Evolutionary conservation across 1,139 yeast genomes (phyloP).

Genomic region (Diutina rugosa): DNA sequence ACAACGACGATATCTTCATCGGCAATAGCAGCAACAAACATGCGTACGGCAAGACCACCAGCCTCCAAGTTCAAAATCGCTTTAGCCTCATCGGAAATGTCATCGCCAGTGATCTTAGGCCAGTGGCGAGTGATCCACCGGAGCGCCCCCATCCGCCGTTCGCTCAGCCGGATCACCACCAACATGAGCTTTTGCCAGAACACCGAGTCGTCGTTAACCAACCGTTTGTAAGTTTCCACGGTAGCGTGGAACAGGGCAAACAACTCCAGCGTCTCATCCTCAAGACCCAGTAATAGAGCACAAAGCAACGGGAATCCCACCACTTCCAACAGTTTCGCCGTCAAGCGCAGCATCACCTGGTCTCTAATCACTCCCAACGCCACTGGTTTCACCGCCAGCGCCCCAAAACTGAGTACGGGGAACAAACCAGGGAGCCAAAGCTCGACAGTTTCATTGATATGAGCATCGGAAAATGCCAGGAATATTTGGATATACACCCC

Average conservation of each 20-base stretch:
- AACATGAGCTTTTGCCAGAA: conserved; percentile 82
- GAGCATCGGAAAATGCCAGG: conserved; percentile 38
- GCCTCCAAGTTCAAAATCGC: not conserved
- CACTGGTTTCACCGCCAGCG: conserved; percentile 70
- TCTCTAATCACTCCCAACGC: conserved; percentile 7
- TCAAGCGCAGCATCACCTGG: conserved; percentile 37
- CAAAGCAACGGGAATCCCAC: conserved; percentile 59
- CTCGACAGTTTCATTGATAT: conserved; percentile 37
- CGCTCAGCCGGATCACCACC: conserved; percentile 65
- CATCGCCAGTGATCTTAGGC: conserved; percentile 22
- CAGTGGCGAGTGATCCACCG: conserved; percentile 59
- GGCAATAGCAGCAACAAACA: conserved; percentile 55
- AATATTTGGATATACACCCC: conserved; percentile 66
- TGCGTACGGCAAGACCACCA: conserved; percentile 34
- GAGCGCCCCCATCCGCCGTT: conserved; percentile 71
- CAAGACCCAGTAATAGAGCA: conserved; percentile 75
- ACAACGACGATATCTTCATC: conserved; percentile 54
- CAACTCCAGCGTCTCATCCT: conserved; percentile 81
- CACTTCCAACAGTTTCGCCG: conserved; percentile 32
- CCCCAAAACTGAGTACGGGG: conserved; percentile 77
- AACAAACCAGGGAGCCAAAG: conserved; percentile 86
- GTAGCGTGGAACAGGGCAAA: conserved; percentile 48
- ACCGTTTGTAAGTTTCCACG: conserved; percentile 46
- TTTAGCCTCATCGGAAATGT: not conserved
- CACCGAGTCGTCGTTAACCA: conserved; percentile 52